phyloP scores from a whole-genome alignment of 345 rosid species.

The Brassica cretica region DNA sequence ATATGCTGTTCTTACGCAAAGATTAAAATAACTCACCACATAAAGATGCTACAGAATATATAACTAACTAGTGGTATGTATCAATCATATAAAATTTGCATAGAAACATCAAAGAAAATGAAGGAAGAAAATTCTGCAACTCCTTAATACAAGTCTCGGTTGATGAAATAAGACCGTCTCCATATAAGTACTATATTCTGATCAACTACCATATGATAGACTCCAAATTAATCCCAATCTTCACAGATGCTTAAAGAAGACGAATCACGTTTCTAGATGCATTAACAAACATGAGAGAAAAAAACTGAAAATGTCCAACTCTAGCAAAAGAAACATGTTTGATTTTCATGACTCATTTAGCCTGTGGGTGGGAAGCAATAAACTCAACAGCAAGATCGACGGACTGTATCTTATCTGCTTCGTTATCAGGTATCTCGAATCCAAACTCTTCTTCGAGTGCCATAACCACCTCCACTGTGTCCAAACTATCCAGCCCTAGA shows the following conservation, averaged over 20 bases:
- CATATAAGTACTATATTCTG: neutral
- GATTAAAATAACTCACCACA: too few species aligned
- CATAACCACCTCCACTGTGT: conserved; percentile 11
- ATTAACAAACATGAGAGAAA: neutral
- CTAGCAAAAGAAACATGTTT: neutral
- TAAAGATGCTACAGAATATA: too few species aligned
- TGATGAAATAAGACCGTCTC: neutral
- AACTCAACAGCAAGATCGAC: conserved; percentile 10
- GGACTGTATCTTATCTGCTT: conserved; percentile 9
- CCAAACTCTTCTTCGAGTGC: neutral
- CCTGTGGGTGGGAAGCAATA: conserved; percentile 16
- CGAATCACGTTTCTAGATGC: too few species aligned
- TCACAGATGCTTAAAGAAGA: too few species aligned
- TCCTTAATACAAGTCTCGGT: neutral
- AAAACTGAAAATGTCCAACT: neutral
- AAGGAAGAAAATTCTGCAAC: too few species aligned
- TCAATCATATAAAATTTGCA: too few species aligned
- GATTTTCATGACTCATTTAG: neutral
- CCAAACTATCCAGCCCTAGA: conserved; percentile 16
- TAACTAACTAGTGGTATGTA: too few species aligned
- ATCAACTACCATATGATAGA: neutral
- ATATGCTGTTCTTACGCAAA: too few species aligned
- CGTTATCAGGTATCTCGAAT: conserved; percentile 8
- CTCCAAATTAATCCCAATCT: neutral
- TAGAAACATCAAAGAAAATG: too few species aligned